Conservation (phyloP, 257 asterid genomes). For the Agastache rugosa region DNA sequence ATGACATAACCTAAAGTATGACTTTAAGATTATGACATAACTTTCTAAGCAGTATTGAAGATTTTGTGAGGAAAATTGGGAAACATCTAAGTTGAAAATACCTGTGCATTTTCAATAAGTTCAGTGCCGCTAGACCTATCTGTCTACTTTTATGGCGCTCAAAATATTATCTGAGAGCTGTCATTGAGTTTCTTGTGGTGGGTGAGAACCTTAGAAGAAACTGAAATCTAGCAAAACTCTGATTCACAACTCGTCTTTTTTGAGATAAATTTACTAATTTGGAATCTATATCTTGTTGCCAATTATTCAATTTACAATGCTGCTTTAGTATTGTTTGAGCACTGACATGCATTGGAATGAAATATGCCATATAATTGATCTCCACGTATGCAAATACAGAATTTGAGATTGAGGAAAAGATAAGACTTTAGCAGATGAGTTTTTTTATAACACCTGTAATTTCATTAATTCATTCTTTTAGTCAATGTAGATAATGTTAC, state of each 20-base stretch:
- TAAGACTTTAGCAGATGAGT: constrained; percentile 13
- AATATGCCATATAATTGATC: not conserved
- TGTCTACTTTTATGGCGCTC: not conserved
- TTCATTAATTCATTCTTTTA: constrained; percentile 6
- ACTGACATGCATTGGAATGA: constrained; percentile 12
- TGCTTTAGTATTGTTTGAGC: constrained; percentile 11
- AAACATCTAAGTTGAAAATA: constrained; percentile 10
- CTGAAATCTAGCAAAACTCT: constrained; percentile 10
- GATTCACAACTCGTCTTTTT: constrained; percentile 2
- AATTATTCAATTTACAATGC: constrained; percentile 2
- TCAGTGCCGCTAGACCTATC: not conserved
- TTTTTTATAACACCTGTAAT: not conserved
- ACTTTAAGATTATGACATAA: constrained; percentile 12
- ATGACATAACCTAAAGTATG: constrained; percentile 2
- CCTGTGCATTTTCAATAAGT: constrained; percentile 12
- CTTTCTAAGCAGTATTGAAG: constrained; percentile 7
- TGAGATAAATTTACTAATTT: not conserved
- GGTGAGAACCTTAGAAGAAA: constrained; percentile 10
- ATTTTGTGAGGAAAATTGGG: constrained; percentile 22
- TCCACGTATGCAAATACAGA: not conserved
- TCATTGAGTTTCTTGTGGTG: constrained; percentile 26
- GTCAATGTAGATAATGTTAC: constrained; percentile 1
- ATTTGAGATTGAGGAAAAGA: constrained; percentile 11
- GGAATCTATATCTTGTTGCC: not conserved
- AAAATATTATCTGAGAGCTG: constrained; percentile 3